phyloP scores from a whole-genome alignment of 1,284 basidiomycete species.

The Sporisorium sorghi region DNA sequence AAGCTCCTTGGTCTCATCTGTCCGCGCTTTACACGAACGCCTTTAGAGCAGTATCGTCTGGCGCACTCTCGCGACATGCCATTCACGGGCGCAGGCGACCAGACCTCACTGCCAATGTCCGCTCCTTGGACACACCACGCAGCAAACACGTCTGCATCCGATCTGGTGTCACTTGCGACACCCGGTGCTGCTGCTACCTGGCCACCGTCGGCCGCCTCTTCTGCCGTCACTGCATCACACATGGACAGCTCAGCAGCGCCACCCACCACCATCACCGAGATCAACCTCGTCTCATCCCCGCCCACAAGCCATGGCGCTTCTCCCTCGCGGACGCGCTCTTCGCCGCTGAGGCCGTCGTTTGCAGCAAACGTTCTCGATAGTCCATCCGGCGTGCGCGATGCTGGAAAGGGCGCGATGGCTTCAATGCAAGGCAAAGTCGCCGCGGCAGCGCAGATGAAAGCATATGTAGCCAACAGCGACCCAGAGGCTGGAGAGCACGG shows the following conservation, averaged over 20 bases:
- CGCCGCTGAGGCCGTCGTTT: conserved; percentile 22
- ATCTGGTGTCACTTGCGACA: background rate
- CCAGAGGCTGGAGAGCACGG: conserved; percentile 21
- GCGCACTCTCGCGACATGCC: conserved; percentile 21
- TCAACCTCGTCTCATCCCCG: conserved; percentile 33
- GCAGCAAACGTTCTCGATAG: conserved; percentile 14
- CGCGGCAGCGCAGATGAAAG: background rate
- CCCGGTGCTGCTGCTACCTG: conserved; percentile 26
- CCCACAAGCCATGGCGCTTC: conserved; percentile 34
- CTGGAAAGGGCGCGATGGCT: background rate
- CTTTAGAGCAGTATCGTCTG: background rate
- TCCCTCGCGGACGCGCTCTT: conserved; percentile 11
- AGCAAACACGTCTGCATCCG: conserved; percentile 1
- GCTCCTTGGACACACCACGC: conserved; percentile 16
- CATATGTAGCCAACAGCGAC: conserved; percentile 26
- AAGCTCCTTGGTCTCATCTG: no score
- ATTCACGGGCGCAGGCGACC: conserved; percentile 13
- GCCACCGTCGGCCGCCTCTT: conserved; percentile 31
- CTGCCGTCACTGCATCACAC: conserved; percentile 12
- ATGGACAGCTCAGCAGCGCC: conserved; percentile 28
- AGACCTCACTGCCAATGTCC: conserved; percentile 12
- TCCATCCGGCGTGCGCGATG: background rate
- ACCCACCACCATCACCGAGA: conserved; percentile 27
- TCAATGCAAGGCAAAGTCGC: no score
- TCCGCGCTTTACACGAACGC: no score